Evolutionary conservation across 1,284 basidiomycete species (phyloP), one percentile per base, ranked within the genome.

Genomic region (Fomitopsis pinicola): DNA sequence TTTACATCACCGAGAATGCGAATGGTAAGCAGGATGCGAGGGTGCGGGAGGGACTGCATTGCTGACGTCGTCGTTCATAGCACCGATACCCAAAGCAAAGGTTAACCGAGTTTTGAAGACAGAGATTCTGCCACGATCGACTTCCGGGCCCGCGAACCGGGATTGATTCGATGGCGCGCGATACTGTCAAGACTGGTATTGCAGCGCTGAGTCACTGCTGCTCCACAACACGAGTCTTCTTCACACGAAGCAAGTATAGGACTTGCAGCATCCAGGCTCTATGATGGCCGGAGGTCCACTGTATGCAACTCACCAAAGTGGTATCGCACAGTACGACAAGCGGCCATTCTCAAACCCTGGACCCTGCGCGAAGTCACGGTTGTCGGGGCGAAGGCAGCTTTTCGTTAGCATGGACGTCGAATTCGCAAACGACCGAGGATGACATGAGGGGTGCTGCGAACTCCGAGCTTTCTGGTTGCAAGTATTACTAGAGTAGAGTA

Each of bases 1-100:
- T 99, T 76, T 99, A 99, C 76, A 85, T 98, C 69, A 96, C 94
- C 0, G 95, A 98, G 74, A 99, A 99, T 73, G 80, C 81, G 8
- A 96, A 97, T 70, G 96, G 96, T 95, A 65, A 55, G 83, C 73
- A 19, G 15, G 28, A 15, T 40, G 59, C 46, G 57, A 33, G 62
- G 55, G 57, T 46, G 42, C 19, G 55, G 15, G 62, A n/a, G 10
- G 15, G 12, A 36, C 30, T 63, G 30, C 48, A 15, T 54, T 61
- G 46, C 59, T 26, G 40, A 38, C n/a, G 40, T 19, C 44, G 15
- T 26, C 35, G 3, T 50, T 12, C n/a, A 17, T 64, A 94, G 93
- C 93, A 1, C 92, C 92, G 6, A 74, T 81, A 30, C 92, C 92
- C 38, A 88, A 84, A 69, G 88, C 85, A 19, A 94, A 94, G 71